Evolutionary conservation across 495 filamentous ascomycete species (phyloP).

Genomic region (Penicillium maclennaniae): DNA sequence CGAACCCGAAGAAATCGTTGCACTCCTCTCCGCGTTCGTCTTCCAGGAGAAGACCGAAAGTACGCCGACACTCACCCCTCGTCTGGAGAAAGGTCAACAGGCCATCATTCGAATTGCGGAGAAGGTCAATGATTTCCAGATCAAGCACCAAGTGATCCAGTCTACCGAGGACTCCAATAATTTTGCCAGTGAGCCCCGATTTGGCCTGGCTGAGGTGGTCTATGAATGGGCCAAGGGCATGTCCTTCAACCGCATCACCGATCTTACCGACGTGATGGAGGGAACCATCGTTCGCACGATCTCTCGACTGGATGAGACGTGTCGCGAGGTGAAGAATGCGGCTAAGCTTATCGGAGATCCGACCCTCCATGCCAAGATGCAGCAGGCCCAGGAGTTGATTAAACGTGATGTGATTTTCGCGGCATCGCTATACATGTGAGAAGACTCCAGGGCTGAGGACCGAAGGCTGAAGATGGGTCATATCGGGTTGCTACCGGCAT

Average conservation of each 20-base stretch:
- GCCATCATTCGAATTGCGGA: conserved; percentile 85
- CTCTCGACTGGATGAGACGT: conserved; percentile 89
- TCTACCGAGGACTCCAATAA: conserved; percentile 86
- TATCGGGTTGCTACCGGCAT: background rate
- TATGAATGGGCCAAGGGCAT: conserved; percentile 98
- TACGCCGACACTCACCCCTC: conserved; percentile 76
- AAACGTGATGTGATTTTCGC: conserved; percentile 92
- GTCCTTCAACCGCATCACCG: conserved; percentile 97
- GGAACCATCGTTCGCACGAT: conserved; percentile 95
- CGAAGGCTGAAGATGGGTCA: background rate
- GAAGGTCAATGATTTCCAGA: conserved; percentile 84
- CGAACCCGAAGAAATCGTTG: conserved; percentile 94
- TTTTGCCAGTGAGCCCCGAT: conserved; percentile 79
- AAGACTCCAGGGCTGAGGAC: background rate
- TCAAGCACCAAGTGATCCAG: conserved; percentile 83
- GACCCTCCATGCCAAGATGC: conserved; percentile 90
- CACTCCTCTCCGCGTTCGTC: conserved; percentile 91
- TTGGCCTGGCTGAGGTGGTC: conserved; percentile 93
- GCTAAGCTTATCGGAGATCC: conserved; percentile 96
- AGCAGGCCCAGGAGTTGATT: conserved; percentile 92
- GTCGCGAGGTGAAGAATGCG: conserved; percentile 94
- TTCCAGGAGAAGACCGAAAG: conserved; percentile 95
- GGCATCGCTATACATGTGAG: conserved; percentile 74
- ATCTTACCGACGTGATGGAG: conserved; percentile 93
- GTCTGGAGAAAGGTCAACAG: conserved; percentile 76